Conservation (phyloP, 2,329 filamentous ascomycete genomes). For the Stagonosporopsis tanaceti region DNA sequence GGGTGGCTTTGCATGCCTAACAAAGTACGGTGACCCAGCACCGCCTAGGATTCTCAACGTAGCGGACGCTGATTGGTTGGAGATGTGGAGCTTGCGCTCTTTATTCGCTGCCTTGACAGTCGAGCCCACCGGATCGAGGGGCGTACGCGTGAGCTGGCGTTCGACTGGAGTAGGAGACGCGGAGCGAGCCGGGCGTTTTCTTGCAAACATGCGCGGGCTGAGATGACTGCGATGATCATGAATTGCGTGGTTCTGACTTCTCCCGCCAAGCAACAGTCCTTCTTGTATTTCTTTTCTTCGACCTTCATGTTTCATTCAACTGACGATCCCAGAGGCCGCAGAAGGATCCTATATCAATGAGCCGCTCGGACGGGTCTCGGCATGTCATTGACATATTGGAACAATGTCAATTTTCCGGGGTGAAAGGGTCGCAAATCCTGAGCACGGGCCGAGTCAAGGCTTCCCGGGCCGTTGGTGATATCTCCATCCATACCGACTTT, state of each 20-base stretch:
- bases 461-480: background rate
- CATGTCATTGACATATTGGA: background rate
- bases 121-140: constrained; percentile 37
- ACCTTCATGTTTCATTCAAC: background rate
- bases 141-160: constrained; percentile 37
- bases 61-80: constrained; percentile 45
- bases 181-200: constrained; percentile 26
- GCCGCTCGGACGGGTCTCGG: background rate
- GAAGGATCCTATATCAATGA: background rate
- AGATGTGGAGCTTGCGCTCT: constrained; percentile 32
- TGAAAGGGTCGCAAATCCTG: background rate
- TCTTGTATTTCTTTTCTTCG: background rate
- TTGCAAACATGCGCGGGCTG: constrained; percentile 6
- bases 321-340: background rate
- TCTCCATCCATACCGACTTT: background rate
- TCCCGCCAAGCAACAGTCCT: background rate
- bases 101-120: constrained; percentile 41
- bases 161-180: constrained; percentile 18
- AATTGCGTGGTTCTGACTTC: background rate
- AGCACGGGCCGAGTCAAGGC: constrained; percentile 3
- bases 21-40: constrained; percentile 44
- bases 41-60: constrained; percentile 46
- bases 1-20: constrained; percentile 44
- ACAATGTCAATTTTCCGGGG: background rate
- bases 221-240: background rate